Percentiles rank a stretch among this genome's conserved stretches.
Conservation (phyloP, 2,329 filamentous ascomycete genomes). For the Fusarium sp. region DNA sequence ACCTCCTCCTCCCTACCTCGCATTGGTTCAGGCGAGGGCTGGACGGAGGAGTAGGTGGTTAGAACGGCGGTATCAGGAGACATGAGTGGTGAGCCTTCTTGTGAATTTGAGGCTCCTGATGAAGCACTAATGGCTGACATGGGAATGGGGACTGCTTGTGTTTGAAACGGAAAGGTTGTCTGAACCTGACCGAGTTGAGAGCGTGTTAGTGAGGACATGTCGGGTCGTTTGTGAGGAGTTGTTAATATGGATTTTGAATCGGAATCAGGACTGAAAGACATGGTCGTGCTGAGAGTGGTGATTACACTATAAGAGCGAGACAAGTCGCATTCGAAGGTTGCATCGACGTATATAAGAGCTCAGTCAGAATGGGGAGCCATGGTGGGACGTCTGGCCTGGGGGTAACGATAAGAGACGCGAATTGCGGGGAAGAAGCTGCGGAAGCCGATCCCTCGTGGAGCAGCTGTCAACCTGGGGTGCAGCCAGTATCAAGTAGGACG, state of each 20-base stretch:
- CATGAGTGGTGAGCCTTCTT: constrained; percentile 70
- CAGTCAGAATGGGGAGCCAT: constrained; percentile 55
- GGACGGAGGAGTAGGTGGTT: constrained; percentile 74
- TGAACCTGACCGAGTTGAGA: constrained; percentile 65
- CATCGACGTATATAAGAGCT: constrained; percentile 57
- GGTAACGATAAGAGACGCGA: constrained; percentile 41
- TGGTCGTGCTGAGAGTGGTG: constrained; percentile 41
- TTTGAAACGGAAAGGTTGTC: constrained; percentile 59
- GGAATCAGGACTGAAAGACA: constrained; percentile 48
- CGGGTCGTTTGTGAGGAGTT: constrained; percentile 50
- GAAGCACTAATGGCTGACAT: constrained; percentile 70
- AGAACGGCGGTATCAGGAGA: constrained; percentile 67
- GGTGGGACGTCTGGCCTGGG: constrained; percentile 51
- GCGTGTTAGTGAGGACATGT: constrained; percentile 59
- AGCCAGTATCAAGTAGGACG: constrained; percentile 38
- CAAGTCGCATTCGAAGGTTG: constrained; percentile 52
- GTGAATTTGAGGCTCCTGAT: constrained; percentile 69
- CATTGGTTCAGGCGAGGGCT: constrained; percentile 76
- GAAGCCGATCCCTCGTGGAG: constrained; percentile 49
- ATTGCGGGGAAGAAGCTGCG: constrained; percentile 49
- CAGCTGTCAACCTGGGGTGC: constrained; percentile 48
- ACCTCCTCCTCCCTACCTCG: constrained; percentile 69
- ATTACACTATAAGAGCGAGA: constrained; percentile 46
- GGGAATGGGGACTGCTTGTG: constrained; percentile 59
- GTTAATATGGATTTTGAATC: constrained; percentile 44